phyloP scores from a whole-genome alignment of 2,329 filamentous ascomycete species.

The Clonostachys sp. region DNA sequence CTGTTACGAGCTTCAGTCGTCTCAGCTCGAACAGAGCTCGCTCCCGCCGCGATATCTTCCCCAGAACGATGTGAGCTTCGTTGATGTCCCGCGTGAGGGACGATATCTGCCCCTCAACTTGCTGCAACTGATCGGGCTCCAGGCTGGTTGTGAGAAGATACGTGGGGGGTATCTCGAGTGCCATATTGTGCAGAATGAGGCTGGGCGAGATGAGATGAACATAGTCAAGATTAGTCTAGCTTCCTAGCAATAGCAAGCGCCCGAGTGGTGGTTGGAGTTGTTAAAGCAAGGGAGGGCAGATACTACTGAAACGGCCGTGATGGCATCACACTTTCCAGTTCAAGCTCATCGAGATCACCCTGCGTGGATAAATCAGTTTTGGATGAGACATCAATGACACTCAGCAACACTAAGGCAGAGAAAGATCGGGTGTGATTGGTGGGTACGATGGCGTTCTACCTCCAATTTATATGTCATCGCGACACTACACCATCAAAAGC shows the following conservation, averaged over 20 bases:
- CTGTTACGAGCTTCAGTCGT: slow-evolving; percentile 55
- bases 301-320: no score
- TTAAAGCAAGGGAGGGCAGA: neutral
- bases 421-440: no score
- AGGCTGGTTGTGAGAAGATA: slow-evolving; percentile 73
- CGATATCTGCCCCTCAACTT: slow-evolving; percentile 60
- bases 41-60: slow-evolving; percentile 63
- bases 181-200: slow-evolving; percentile 9
- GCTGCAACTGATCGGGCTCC: slow-evolving; percentile 53
- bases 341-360: no score
- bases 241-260: neutral
- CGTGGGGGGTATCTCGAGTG: slow-evolving; percentile 51
- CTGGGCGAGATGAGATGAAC: neutral
- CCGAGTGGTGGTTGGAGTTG: neutral
- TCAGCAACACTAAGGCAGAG: no score
- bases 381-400: no score
- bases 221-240: neutral
- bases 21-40: slow-evolving; percentile 77
- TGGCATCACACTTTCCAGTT: no score
- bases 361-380: no score
- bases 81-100: slow-evolving; percentile 65
- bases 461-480: no score
- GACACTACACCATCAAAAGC: no score
- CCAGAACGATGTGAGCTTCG: slow-evolving; percentile 71
- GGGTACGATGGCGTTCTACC: no score